phyloP scores from a whole-genome alignment of 2,329 filamentous ascomycete species.

The Colletotrichum lini region DNA sequence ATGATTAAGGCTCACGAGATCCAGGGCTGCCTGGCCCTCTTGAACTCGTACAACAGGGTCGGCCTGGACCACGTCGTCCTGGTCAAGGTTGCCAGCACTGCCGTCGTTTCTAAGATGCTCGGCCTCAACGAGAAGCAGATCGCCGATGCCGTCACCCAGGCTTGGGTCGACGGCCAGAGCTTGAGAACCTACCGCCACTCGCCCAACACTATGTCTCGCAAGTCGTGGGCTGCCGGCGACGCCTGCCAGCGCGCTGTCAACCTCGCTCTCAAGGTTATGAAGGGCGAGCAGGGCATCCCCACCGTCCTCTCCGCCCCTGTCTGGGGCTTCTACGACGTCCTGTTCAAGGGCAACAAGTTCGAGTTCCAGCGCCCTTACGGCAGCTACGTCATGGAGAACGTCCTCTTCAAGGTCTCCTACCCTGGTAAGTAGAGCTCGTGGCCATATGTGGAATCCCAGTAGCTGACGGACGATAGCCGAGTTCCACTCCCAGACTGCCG shows the following conservation, averaged over 20 bases:
- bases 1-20: conserved; percentile 99
- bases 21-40: conserved; percentile 94
- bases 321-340: conserved; percentile 99
- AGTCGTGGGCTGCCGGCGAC: conserved; percentile 99
- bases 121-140: conserved; percentile 92
- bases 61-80: conserved; percentile 97
- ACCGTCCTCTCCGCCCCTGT: conserved; percentile 92
- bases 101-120: conserved; percentile 95
- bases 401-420: conserved; percentile 99
- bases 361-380: conserved; percentile 96
- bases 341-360: conserved; percentile 97
- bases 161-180: conserved; percentile 96
- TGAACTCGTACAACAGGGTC: conserved; percentile 99
- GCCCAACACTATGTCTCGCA: conserved; percentile 99
- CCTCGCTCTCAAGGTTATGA: conserved; percentile 89
- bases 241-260: conserved; percentile 97
- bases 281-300: conserved; percentile 91
- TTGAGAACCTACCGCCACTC: conserved; percentile 97
- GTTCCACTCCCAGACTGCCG: conserved; percentile 98
- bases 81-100: conserved; percentile 96
- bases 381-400: conserved; percentile 99
- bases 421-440: conserved; percentile 73
- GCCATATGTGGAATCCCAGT: not conserved
- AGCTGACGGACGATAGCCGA: conserved; percentile 70
- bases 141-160: conserved; percentile 94